Conservation (phyloP, 768 basidiomycete species). For the Podaxis carcinomalis region DNA sequence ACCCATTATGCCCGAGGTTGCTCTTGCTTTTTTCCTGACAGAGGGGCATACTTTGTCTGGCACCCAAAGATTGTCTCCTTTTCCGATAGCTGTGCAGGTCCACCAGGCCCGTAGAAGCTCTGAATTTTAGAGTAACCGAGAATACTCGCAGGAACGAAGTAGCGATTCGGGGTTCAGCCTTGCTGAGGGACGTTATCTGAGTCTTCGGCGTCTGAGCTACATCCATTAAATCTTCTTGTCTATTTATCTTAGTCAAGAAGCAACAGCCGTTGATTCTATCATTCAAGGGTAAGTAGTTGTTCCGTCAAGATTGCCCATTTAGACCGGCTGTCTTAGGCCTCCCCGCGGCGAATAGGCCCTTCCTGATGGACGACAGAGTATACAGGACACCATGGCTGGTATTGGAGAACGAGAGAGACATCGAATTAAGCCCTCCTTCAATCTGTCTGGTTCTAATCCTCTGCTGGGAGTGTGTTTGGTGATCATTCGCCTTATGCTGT, state of each 20-base stretch:
- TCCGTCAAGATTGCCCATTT: background rate
- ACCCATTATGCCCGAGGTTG: slow-evolving; percentile 33
- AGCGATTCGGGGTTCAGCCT: slow-evolving; percentile 52
- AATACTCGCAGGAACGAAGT: slow-evolving; percentile 54
- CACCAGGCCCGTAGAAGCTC: slow-evolving; percentile 27
- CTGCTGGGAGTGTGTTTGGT: too few species aligned
- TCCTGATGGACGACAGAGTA: slow-evolving; percentile 1
- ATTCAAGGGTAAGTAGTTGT: too few species aligned
- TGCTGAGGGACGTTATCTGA: slow-evolving; percentile 45
- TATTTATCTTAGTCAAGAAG: too few species aligned
- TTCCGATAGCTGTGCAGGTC: slow-evolving; percentile 39
- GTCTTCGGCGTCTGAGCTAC: too few species aligned
- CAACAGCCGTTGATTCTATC: too few species aligned
- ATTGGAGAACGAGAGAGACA: slow-evolving; percentile 1
- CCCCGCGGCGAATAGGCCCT: background rate
- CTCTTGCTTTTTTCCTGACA: slow-evolving; percentile 43
- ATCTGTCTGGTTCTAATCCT: too few species aligned
- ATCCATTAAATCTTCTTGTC: too few species aligned
- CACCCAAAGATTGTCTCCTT: slow-evolving; percentile 40
- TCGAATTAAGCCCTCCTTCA: background rate
- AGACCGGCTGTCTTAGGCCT: slow-evolving; percentile 1
- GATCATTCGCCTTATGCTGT: too few species aligned
- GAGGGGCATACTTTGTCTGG: slow-evolving; percentile 45
- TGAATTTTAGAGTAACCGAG: slow-evolving; percentile 41
- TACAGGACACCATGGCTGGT: slow-evolving; percentile 1